These are phyloP conservation scores for Nemania abortiva DNA, from an alignment of 2,329 filamentous ascomycete genomes.

Conservation along the genomic window DNA sequence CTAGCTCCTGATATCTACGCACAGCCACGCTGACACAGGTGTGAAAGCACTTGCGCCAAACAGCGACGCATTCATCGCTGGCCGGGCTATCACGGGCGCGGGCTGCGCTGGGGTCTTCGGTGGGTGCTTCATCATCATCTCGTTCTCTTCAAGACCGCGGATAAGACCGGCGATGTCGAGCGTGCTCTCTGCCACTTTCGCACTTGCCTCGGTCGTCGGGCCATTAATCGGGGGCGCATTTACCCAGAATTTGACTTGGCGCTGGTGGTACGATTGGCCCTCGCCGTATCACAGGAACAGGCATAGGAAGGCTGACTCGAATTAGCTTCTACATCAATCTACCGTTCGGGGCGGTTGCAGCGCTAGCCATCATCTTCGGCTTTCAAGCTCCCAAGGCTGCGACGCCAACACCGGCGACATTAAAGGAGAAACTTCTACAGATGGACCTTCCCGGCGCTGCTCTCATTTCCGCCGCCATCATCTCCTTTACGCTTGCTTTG, in stretches of 20 bases:
- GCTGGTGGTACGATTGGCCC: slow-evolving; percentile 45
- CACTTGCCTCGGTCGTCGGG: background rate
- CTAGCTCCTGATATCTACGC: background rate
- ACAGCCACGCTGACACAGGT: background rate
- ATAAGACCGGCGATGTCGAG: background rate
- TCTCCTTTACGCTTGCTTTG: slow-evolving; percentile 33
- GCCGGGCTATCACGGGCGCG: slow-evolving; percentile 54
- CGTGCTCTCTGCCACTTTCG: background rate
- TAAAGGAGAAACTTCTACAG: slow-evolving; percentile 36
- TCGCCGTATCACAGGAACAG: background rate
- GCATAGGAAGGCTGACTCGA: slow-evolving; percentile 9
- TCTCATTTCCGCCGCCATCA: slow-evolving; percentile 25
- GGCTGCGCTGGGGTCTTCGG: slow-evolving; percentile 54
- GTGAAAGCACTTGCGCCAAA: slow-evolving; percentile 43
- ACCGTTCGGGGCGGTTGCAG: slow-evolving; percentile 39
- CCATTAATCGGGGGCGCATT: background rate
- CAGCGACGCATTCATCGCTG: slow-evolving; percentile 55
- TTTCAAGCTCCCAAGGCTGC: slow-evolving; percentile 30
- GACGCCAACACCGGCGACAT: slow-evolving; percentile 16
- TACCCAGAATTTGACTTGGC: slow-evolving; percentile 45
- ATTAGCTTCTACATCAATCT: slow-evolving; percentile 45
- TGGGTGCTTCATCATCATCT: slow-evolving; percentile 50
- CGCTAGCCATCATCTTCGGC: slow-evolving; percentile 21
- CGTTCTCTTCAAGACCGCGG: slow-evolving; percentile 51
- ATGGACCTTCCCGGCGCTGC: slow-evolving; percentile 31